Conservation (phyloP, 768 basidiomycete species). For the Fistulinella prunicolor region DNA sequence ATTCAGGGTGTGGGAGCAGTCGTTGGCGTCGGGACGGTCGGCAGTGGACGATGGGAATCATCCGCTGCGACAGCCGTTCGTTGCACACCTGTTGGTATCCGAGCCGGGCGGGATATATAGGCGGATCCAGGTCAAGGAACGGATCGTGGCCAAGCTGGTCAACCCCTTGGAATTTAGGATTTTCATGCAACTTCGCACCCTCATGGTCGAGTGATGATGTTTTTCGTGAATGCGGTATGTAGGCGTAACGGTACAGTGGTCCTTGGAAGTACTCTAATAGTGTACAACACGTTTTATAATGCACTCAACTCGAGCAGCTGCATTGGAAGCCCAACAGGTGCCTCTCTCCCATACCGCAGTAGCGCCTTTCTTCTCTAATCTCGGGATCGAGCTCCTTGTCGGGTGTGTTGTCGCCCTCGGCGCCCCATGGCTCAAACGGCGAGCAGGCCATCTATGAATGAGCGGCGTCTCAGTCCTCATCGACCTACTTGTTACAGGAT, state of each 20-base stretch:
- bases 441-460: constrained; percentile 73
- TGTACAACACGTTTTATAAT: neutral
- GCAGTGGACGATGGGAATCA: constrained; percentile 10
- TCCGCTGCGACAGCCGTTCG: constrained; percentile 20
- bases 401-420: constrained; percentile 49
- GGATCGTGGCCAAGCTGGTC: constrained; percentile 20
- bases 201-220: constrained; percentile 19
- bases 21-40: constrained; percentile 10
- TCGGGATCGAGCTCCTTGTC: constrained; percentile 54
- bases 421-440: constrained; percentile 88
- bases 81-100: constrained; percentile 16
- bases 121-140: constrained; percentile 16
- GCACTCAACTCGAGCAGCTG: constrained; percentile 87
- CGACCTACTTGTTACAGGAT: neutral
- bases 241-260: no score
- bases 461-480: neutral
- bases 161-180: constrained; percentile 14
- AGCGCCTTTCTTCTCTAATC: constrained; percentile 65
- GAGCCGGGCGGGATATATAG: constrained; percentile 17
- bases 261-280: no score
- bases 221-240: no score
- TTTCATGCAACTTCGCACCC: constrained; percentile 13
- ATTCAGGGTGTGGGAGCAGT: constrained; percentile 22
- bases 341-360: constrained; percentile 75
- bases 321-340: constrained; percentile 88